Evolutionary conservation across 768 basidiomycete genomes (phyloP), one percentile per base, ranked within the genome.

Genomic region (Boletus edulis): DNA sequence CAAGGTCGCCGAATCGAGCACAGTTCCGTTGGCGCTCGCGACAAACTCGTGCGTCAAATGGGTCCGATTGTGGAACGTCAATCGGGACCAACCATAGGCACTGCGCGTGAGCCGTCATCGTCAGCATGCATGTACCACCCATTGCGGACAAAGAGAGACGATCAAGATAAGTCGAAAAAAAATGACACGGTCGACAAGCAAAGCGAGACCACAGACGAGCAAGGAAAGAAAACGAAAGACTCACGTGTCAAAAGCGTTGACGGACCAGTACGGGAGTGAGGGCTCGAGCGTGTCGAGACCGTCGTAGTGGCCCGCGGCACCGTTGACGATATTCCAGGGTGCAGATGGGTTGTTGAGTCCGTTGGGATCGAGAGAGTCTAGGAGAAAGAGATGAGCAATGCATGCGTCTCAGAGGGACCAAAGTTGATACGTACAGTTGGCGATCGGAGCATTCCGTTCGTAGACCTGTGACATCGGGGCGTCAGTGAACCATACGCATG

Each of bases 11-110:
- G 51, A 46, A 24, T 68, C 67, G 8, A 68, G 51, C 10, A 68
- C 46, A 13, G 45, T 61, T 18, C 67, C 67, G n/a, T 69, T 68
- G 7, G 67, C 67, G 32, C 67, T 68, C 37, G 67, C 63, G 20
- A 67, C 54, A 17, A 68, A 69, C 49, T 68, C 67, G 42, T 68
- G 67, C 4, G 67, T 69, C 38, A 68, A 54, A 24, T 68, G 67
- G 9, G 67, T 68, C 31, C 63, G 59, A 35, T 68, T 69, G 50
- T 69, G 67, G 59, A 68, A 67, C 32, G 61, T 69, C 39, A 69
- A 42, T 24, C 65, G 59, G 18, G 67, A 68, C 67, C 67, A 68
- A 34, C 67, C 67, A 18, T 68, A 68, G 3, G 62, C 15, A 12
- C 67, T 55, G 29, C 41, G 29, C n/a, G 9, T n/a, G 27, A 24